Conservation (phyloP, 2,329 filamentous ascomycete genomes). For the Mycosphaerella sp. region DNA sequence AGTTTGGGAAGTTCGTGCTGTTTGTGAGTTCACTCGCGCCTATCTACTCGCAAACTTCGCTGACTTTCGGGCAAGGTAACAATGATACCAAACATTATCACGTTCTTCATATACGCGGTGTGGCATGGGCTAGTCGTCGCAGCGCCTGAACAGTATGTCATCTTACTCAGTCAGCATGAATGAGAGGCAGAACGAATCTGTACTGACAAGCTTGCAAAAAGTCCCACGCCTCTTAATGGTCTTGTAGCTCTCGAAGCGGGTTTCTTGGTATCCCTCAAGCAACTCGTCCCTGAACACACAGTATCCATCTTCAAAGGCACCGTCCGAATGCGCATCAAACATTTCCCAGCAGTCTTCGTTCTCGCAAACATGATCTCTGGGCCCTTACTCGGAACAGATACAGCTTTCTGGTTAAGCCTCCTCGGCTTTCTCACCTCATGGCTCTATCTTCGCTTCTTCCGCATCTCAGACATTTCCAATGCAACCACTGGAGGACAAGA, state of each 20-base stretch:
- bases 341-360: conserved; percentile 59
- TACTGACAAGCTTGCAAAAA: conserved; percentile 4
- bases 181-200: background rate
- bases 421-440: conserved; percentile 82
- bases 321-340: conserved; percentile 79
- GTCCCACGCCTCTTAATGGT: conserved; percentile 76
- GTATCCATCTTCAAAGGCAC: conserved; percentile 87
- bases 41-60: background rate
- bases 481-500: conserved; percentile 45
- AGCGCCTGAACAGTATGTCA: conserved; percentile 59
- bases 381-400: conserved; percentile 60
- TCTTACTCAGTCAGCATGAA: background rate
- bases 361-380: conserved; percentile 64
- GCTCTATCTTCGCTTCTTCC: conserved; percentile 96
- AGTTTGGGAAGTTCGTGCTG: conserved; percentile 85
- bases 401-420: conserved; percentile 70
- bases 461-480: conserved; percentile 50
- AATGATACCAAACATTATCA: conserved; percentile 72
- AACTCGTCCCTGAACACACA: conserved; percentile 94
- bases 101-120: conserved; percentile 66
- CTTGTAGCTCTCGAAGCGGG: conserved; percentile 84
- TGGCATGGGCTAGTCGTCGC: conserved; percentile 65
- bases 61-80: conserved; percentile 43
- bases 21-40: conserved; percentile 37
- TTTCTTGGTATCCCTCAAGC: conserved; percentile 95